Evolutionary conservation across 108 stramenopile genomes (phyloP), one percentile per base, ranked within the genome.

Genomic region (Bacterosira constricta): DNA sequence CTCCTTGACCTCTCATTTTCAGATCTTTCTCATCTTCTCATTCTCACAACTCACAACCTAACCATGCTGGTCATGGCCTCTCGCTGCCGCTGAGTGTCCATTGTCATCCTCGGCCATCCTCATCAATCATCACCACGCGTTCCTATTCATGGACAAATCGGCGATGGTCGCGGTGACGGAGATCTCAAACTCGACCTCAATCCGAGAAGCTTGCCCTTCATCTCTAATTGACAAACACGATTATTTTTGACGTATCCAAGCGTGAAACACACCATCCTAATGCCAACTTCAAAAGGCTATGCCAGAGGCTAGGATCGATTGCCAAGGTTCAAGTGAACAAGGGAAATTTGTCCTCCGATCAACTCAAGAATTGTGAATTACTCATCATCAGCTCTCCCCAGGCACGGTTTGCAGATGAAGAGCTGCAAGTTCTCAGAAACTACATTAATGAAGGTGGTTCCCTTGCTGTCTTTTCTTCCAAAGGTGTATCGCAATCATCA

Each of bases 361-460:
- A 7, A 30, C 62, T 92, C 44, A 36, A 47, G 29, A 70, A 60
- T 21, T 81, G 66, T 21, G 66, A 71, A 36, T 32, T 85, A 25
- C 29, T 90, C 38, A 56, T 93, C 20, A 65, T 90, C 42, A 89
- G 83, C 15, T 47, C 63, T 1, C 85, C 91, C 29, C 51, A 82
- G n/a, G 47, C 65, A 13, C 54, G 25, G 36, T 89, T 90, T 55
- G 31, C 73, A 1, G 61, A 72, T 1, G 73, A 79, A 17, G 91
- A 90, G 68, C 38, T 80, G 27, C 26, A 38, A 26, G 63, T 42
- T 9, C 20, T 94, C 23, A 83, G 80, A 47, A 46, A 56, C 6
- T 95, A 52, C 41, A 38, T 95, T 1, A 74, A 71, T 39, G 34
- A 21, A 12, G 93, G 93, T 5, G 93, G 93, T 0, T 87, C 88